Base-by-base conservation (phyloP, 2,329 filamentous ascomycete genomes). In the Podosphaera aphanis region DNA sequence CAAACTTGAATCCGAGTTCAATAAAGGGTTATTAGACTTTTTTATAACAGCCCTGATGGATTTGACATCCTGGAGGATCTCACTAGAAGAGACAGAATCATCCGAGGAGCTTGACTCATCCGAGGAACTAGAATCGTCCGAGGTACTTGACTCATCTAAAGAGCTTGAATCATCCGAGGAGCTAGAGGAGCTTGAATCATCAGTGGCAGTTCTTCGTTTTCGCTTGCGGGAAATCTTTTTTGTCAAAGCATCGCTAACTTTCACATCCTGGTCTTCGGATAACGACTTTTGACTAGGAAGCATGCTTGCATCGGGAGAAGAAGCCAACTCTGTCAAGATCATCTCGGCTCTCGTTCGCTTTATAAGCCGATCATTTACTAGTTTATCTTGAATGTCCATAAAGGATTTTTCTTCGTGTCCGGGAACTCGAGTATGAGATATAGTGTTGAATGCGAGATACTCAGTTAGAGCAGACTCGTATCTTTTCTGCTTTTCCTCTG, bases 291-390 rank as follows among this genome's bases (percentile, higher is more conserved):
- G 13, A n/a, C 38, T 29, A 27, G 15, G 38, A 23, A 16, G 3
- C n/a, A 18, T 41, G 44, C 13, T 50, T 13, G 11, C 18, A 13
- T 46, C 47, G 27, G 48, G 47, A n/a, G 46, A 48, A 18, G 50
- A 47, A 35, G 48, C 50, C 19, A 78, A 61, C 53, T 72, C 67
- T 27, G 67, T 66, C 29, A 74, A 52, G 25, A 78, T 64, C 50
- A 66, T 64, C 58, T 78, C 73, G 7, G 73, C 70, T 27, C 74
- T 70, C 64, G 77, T 74, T 46, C 74, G 70, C 63, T 74, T 77
- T 40, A 74, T 65, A 44, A 75, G 63, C 21, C 74, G 67, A 47
- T 63, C 62, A 49, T 69, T 66, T 59, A 77, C 66, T 37, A 65
- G 63, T 45, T 63, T 64, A 47, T 74, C 69, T 10, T 67, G 60